Evolutionary conservation across 371 early-diverging fungal genomes (phyloP).

Genomic region (Rhizomucor miehei): DNA sequence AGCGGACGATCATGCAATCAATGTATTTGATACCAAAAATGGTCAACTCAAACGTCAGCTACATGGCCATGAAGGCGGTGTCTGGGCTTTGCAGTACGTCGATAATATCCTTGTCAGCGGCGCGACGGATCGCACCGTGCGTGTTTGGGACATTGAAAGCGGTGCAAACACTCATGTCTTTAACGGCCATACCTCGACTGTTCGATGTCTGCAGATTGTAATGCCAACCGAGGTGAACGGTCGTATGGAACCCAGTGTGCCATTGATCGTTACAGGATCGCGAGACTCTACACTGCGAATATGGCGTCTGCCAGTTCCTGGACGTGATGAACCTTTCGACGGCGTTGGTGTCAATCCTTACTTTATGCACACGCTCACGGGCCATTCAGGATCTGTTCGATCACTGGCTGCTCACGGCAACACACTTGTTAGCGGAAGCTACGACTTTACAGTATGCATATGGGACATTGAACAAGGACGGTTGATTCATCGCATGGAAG

Average conservation of each 20-base stretch:
- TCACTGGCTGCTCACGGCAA: slow-evolving; percentile 91
- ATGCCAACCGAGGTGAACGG: slow-evolving; percentile 68
- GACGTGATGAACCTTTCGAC: slow-evolving; percentile 59
- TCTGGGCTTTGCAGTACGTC: slow-evolving; percentile 95
- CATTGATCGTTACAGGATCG: slow-evolving; percentile 94
- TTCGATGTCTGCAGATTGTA: slow-evolving; percentile 91
- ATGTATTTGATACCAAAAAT: slow-evolving; percentile 83
- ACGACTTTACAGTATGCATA: slow-evolving; percentile 91
- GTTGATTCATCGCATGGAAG: slow-evolving; percentile 66
- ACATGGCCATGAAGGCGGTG: slow-evolving; percentile 96
- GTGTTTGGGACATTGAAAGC: slow-evolving; percentile 93
- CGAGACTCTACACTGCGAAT: slow-evolving; percentile 94
- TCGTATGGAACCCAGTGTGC: slow-evolving; percentile 61
- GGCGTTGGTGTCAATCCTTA: slow-evolving; percentile 49
- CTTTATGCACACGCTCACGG: slow-evolving; percentile 71
- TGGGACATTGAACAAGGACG: slow-evolving; percentile 86
- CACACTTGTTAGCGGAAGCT: slow-evolving; percentile 91
- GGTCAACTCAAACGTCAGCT: slow-evolving; percentile 70
- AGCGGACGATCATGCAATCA: slow-evolving; percentile 85
- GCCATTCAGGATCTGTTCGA: slow-evolving; percentile 93
- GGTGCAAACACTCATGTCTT: slow-evolving; percentile 90
- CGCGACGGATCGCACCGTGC: slow-evolving; percentile 94
- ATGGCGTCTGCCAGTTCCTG: slow-evolving; percentile 88
- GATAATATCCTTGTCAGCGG: slow-evolving; percentile 91
- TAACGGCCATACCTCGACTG: slow-evolving; percentile 94